Evolutionary conservation across 2,329 filamentous ascomycete genomes (phyloP).

Genomic region (Pseudogymnoascus sp.): DNA sequence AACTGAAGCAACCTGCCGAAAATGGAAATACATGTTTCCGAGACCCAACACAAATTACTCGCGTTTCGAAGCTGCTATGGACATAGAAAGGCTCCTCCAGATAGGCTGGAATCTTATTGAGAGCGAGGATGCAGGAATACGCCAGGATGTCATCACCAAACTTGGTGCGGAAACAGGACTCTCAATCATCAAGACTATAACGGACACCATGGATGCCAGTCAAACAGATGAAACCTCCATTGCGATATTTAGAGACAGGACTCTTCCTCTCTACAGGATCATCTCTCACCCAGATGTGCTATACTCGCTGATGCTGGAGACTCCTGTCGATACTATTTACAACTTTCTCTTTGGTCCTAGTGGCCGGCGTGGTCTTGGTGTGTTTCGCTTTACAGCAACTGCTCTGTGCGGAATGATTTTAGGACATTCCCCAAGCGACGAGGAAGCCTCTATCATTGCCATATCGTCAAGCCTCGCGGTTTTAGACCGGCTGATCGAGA

Average conservation of each 20-base stretch:
- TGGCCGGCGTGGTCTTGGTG: conserved; percentile 30
- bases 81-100: conserved; percentile 20
- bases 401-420: conserved; percentile 20
- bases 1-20: conserved; percentile 18
- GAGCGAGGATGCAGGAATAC: conserved; percentile 20
- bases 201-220: conserved; percentile 17
- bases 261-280: conserved; percentile 35
- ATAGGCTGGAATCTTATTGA: conserved; percentile 21
- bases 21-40: conserved; percentile 23
- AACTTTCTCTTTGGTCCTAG: conserved; percentile 36
- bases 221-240: conserved; percentile 14
- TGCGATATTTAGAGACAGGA: conserved; percentile 22
- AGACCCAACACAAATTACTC: conserved; percentile 15
- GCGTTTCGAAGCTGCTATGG: conserved; percentile 15
- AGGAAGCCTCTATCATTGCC: conserved; percentile 16
- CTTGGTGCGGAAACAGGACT: conserved; percentile 20
- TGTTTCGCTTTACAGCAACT: conserved; percentile 29
- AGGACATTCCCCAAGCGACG: conserved; percentile 15
- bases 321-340: conserved; percentile 36
- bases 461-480: conserved; percentile 23
- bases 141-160: conserved; percentile 21
- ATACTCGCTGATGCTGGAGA: conserved; percentile 35
- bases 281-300: conserved; percentile 36
- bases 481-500: conserved; percentile 27
- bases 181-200: conserved; percentile 19